A percentile compares a stretch with the other conserved stretches of the same genome.
phyloP scores from a whole-genome alignment of 2,329 filamentous ascomycete genomes.

The Didymellaceae sp. region DNA sequence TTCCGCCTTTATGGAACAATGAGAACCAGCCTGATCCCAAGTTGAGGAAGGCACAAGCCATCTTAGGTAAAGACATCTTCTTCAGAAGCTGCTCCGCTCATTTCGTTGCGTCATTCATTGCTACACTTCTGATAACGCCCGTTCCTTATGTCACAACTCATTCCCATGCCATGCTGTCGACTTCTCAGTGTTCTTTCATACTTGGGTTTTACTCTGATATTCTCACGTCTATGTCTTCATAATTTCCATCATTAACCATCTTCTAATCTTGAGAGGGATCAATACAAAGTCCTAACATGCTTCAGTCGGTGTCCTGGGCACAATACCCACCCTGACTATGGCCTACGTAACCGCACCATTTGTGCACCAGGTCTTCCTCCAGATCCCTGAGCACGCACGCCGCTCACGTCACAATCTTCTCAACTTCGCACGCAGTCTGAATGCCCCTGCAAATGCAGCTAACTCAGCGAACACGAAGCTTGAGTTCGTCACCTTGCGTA shows the following conservation, averaged over 20 bases:
- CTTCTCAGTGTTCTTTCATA: background rate
- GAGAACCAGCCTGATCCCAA: conserved; percentile 41
- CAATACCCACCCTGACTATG: conserved; percentile 42
- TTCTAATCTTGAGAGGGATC: background rate
- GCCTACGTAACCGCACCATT: conserved; percentile 48
- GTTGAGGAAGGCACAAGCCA: conserved; percentile 35
- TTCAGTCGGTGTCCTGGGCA: conserved; percentile 38
- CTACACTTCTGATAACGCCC: no score
- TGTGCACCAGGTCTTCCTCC: conserved; percentile 40
- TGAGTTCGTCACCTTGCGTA: conserved; percentile 46
- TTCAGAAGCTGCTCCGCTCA: no score
- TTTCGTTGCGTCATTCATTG: background rate
- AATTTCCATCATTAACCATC: background rate
- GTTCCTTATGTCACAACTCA: no score
- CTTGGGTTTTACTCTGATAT: background rate
- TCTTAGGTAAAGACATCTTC: conserved; percentile 42
- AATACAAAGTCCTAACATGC: conserved; percentile 1
- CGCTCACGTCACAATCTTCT: conserved; percentile 34
- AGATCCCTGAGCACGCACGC: conserved; percentile 40
- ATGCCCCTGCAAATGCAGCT: conserved; percentile 16
- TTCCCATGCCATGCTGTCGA: background rate
- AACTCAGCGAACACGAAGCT: conserved; percentile 37
- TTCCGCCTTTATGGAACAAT: conserved; percentile 43
- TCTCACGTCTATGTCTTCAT: no score
- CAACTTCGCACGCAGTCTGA: conserved; percentile 29